Conservation (phyloP, 345 rosid species). For the Mallotus nudiflorus region DNA sequence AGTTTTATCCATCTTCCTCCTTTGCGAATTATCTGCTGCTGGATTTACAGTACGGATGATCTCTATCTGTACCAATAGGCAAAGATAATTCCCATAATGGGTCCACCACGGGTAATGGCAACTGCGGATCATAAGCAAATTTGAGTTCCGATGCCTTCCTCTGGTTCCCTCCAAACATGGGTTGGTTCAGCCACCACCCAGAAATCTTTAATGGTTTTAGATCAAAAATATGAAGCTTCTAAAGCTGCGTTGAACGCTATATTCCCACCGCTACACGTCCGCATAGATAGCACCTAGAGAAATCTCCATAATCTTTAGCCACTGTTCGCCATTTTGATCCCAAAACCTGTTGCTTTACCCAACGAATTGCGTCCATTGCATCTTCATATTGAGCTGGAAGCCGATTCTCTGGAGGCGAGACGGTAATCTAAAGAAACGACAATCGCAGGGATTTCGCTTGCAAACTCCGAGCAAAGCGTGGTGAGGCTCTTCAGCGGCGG, state of each 20-base stretch:
- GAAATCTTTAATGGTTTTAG: slow-evolving; percentile 24
- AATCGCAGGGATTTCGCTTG: slow-evolving; percentile 32
- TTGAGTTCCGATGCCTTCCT: slow-evolving; percentile 31
- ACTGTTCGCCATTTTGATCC: slow-evolving; percentile 23
- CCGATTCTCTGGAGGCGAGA: slow-evolving; percentile 41
- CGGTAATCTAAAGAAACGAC: slow-evolving; percentile 38
- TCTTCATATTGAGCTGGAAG: slow-evolving; percentile 44
- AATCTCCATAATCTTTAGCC: slow-evolving; percentile 41
- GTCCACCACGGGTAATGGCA: slow-evolving; percentile 32
- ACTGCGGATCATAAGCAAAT: slow-evolving; percentile 18
- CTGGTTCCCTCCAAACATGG: slow-evolving; percentile 37
- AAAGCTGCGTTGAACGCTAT: slow-evolving; percentile 30
- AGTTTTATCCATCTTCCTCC: slow-evolving; percentile 8
- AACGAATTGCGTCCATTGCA: slow-evolving; percentile 37
- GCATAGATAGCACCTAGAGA: slow-evolving; percentile 30
- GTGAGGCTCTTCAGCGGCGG: slow-evolving; percentile 7
- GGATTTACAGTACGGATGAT: slow-evolving; percentile 42
- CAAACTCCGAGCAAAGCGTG: slow-evolving; percentile 16
- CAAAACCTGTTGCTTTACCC: slow-evolving; percentile 24
- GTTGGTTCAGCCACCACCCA: slow-evolving; percentile 38
- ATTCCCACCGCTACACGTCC: slow-evolving; percentile 42
- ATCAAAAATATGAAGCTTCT: neutral
- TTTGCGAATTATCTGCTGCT: slow-evolving; percentile 8
- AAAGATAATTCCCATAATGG: slow-evolving; percentile 36
- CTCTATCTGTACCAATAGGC: slow-evolving; percentile 37